Percentiles rank a stretch among this genome's conserved stretches.
Evolutionary conservation across 2,329 filamentous ascomycete species (phyloP).

Genomic region (Proliferodiscus dingleyae): DNA sequence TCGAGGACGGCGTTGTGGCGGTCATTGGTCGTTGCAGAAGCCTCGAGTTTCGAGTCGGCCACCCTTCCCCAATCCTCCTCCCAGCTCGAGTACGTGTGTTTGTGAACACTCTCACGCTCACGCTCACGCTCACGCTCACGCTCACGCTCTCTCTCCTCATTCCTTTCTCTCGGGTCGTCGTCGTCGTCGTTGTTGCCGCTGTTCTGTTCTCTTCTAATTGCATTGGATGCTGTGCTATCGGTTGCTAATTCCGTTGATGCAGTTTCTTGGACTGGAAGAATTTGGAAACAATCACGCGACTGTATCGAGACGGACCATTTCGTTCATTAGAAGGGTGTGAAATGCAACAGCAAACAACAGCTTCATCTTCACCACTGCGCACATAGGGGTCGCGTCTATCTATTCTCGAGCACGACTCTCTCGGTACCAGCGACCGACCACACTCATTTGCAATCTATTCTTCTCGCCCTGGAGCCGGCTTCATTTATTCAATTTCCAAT

Average conservation of each 20-base stretch:
- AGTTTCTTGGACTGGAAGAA: slow-evolving; percentile 4
- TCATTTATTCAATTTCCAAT: slow-evolving; percentile 4
- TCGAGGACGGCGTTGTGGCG: not conserved
- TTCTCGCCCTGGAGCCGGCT: slow-evolving; percentile 19
- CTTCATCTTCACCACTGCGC: slow-evolving; percentile 12
- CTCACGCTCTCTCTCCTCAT: too few species aligned
- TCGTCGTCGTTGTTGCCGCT: not conserved
- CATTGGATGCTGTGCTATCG: slow-evolving; percentile 9
- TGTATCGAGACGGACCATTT: slow-evolving; percentile 6
- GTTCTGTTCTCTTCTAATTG: slow-evolving; percentile 6
- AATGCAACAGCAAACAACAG: slow-evolving; percentile 17
- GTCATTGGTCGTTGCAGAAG: not conserved
- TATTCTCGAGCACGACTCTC: slow-evolving; percentile 15
- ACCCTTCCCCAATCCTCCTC: not conserved
- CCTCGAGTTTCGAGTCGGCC: slow-evolving; percentile 4
- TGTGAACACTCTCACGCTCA: slow-evolving; percentile 2
- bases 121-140: not conserved
- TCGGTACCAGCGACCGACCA: slow-evolving; percentile 29
- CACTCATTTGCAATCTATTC: slow-evolving; percentile 26
- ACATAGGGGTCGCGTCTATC: slow-evolving; percentile 22
- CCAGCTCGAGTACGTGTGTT: not conserved
- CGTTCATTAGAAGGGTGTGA: slow-evolving; percentile 7
- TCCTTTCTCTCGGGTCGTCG: too few species aligned
- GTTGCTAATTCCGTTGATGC: slow-evolving; percentile 16
- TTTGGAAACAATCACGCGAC: slow-evolving; percentile 1